Evolutionary conservation across 352 stramenopile species (phyloP).

Genomic region (Pythium volutum): DNA sequence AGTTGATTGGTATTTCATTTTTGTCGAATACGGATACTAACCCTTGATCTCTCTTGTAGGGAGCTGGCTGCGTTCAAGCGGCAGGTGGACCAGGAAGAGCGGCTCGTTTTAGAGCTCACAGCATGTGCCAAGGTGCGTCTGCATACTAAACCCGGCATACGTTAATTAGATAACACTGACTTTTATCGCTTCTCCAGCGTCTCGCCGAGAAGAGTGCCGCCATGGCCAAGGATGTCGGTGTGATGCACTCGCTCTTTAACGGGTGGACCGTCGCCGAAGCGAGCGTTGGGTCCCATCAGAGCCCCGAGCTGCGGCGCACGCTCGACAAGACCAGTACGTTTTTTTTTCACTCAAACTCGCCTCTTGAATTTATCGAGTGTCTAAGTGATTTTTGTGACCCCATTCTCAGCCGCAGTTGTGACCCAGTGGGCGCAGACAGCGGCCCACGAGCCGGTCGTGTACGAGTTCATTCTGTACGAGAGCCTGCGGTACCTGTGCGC

Average conservation of each 20-base stretch:
- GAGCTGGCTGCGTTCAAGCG: conserved; percentile 49
- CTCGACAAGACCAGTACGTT: conserved; percentile 49
- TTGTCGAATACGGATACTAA: neutral
- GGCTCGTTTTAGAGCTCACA: conserved; percentile 42
- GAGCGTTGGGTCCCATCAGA: conserved; percentile 12
- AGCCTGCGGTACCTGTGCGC: conserved; percentile 59
- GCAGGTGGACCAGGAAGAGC: conserved; percentile 58
- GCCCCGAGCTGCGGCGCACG: conserved; percentile 34
- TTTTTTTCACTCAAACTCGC: neutral
- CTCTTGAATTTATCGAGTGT: no score
- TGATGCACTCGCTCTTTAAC: conserved; percentile 50
- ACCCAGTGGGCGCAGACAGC: conserved; percentile 45
- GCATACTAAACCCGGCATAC: no score
- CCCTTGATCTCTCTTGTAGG: conserved; percentile 19
- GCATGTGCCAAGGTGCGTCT: conserved; percentile 42
- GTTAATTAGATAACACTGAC: no score
- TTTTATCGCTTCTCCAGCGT: conserved; percentile 22
- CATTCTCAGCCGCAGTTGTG: conserved; percentile 31
- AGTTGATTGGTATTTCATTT: neutral
- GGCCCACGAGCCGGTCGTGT: conserved; percentile 52
- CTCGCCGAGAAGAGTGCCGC: conserved; percentile 54
- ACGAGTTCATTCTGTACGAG: conserved; percentile 65
- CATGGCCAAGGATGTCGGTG: conserved; percentile 49
- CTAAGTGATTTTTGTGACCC: no score
- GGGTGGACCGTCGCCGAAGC: conserved; percentile 51